phyloP scores from a whole-genome alignment of 2,329 filamentous ascomycete genomes.

The Monilinia fructigena region DNA sequence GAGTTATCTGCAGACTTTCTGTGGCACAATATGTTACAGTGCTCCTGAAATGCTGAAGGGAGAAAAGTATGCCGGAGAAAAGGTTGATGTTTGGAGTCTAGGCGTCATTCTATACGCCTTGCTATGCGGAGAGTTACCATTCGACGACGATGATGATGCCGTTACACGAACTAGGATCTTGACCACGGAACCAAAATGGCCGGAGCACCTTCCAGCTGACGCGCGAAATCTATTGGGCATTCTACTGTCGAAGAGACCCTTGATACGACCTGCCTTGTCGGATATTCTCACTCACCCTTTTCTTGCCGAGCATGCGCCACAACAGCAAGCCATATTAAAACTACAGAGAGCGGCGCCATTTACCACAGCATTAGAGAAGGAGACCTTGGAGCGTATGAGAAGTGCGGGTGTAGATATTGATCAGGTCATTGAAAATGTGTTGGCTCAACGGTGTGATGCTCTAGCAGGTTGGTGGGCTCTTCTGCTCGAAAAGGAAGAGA shows the following conservation, averaged over 20 bases:
- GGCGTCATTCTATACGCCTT: conserved; percentile 83
- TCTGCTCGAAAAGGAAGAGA: conserved; percentile 88
- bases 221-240: conserved; percentile 73
- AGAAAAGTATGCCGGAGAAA: conserved; percentile 96
- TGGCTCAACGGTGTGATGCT: conserved; percentile 84
- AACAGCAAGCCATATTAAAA: conserved; percentile 86
- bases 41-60: conserved; percentile 98
- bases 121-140: conserved; percentile 82
- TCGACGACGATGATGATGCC: conserved; percentile 92
- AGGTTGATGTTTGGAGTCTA: conserved; percentile 94
- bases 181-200: conserved; percentile 80
- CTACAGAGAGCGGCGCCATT: conserved; percentile 79
- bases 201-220: conserved; percentile 73
- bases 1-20: conserved; percentile 95
- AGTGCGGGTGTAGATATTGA: conserved; percentile 93
- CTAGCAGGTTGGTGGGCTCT: conserved; percentile 96
- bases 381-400: conserved; percentile 88
- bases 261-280: conserved; percentile 75
- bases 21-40: conserved; percentile 95
- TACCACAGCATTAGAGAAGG: conserved; percentile 81
- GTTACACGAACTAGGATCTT: conserved; percentile 83
- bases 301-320: conserved; percentile 78
- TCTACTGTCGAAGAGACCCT: conserved; percentile 86
- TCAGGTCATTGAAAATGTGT: conserved; percentile 87
- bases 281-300: conserved; percentile 90